phyloP scores from a whole-genome alignment of 176 grass and related monocot genomes.

The Cymbopogon citratus region DNA sequence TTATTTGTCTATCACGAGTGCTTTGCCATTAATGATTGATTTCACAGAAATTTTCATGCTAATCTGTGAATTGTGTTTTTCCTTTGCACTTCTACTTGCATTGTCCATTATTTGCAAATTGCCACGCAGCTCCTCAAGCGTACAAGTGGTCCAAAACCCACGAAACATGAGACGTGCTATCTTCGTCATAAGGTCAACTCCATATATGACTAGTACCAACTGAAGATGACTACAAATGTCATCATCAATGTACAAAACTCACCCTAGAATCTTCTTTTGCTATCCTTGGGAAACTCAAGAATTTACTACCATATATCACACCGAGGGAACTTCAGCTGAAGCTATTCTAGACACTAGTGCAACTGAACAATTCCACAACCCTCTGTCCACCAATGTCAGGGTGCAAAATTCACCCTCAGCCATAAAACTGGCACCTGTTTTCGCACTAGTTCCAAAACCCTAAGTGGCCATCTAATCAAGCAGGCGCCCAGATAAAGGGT shows the following conservation, averaged over 20 bases:
- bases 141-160: not conserved
- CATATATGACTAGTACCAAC: not conserved
- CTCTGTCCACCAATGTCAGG: not conserved
- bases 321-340: not conserved
- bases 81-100: slow-evolving; percentile 6
- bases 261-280: not conserved
- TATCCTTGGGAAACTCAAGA: not conserved
- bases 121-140: not conserved
- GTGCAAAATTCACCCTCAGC: not conserved
- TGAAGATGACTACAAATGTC: not conserved
- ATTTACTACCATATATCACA: not conserved
- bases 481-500: not conserved
- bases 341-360: slow-evolving; percentile 6
- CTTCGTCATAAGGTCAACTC: slow-evolving; percentile 4
- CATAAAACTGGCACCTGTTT: not conserved
- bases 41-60: not conserved
- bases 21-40: not conserved
- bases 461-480: slow-evolving; percentile 5
- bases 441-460: not conserved
- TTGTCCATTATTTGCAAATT: slow-evolving; percentile 3
- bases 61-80: not conserved
- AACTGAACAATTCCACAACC: not conserved
- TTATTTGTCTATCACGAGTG: not conserved
- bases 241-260: not conserved
- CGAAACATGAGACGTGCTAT: not conserved